These are phyloP conservation scores for Mycena floridula DNA, from an alignment of 768 basidiomycete genomes.

Conservation along the genomic window DNA sequence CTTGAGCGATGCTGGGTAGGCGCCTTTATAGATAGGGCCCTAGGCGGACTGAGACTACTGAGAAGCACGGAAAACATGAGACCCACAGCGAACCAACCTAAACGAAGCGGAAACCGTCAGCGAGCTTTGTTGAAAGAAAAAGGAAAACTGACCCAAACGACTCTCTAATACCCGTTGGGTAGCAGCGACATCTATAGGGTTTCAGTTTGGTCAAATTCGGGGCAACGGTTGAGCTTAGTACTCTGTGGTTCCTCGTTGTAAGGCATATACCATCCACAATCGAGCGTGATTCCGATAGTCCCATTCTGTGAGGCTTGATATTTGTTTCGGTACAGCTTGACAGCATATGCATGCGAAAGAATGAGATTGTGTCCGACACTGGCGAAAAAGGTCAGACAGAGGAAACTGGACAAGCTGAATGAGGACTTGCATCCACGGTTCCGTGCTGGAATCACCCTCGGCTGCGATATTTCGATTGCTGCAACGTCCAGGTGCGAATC, in stretches of 20 bases:
- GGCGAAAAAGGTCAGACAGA: constrained; percentile 3
- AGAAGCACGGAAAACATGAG: not conserved
- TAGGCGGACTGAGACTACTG: constrained; percentile 14
- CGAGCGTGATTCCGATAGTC: constrained; percentile 70
- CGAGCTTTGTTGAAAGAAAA: too few relatives aligned
- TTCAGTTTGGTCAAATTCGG: not conserved
- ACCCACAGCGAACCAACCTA: not conserved
- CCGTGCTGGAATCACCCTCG: constrained; percentile 58
- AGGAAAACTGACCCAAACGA: constrained; percentile 67
- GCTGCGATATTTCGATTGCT: constrained; percentile 54
- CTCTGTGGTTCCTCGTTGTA: not conserved
- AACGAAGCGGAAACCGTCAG: too few relatives aligned
- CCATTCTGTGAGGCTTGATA: constrained; percentile 51
- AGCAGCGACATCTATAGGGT: constrained; percentile 49
- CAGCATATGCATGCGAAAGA: constrained; percentile 62
- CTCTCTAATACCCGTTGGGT: constrained; percentile 70
- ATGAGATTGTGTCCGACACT: constrained; percentile 67
- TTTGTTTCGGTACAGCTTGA: constrained; percentile 58
- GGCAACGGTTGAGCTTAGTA: not conserved
- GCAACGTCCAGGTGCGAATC: constrained; percentile 67
- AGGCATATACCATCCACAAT: constrained; percentile 17
- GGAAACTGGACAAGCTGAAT: not conserved
- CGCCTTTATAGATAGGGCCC: constrained; percentile 71
- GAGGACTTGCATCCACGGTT: constrained; percentile 60
- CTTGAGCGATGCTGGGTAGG: constrained; percentile 56